phyloP scores from a whole-genome alignment of 2,329 filamentous ascomycete species.

The Phoma herbarum region DNA sequence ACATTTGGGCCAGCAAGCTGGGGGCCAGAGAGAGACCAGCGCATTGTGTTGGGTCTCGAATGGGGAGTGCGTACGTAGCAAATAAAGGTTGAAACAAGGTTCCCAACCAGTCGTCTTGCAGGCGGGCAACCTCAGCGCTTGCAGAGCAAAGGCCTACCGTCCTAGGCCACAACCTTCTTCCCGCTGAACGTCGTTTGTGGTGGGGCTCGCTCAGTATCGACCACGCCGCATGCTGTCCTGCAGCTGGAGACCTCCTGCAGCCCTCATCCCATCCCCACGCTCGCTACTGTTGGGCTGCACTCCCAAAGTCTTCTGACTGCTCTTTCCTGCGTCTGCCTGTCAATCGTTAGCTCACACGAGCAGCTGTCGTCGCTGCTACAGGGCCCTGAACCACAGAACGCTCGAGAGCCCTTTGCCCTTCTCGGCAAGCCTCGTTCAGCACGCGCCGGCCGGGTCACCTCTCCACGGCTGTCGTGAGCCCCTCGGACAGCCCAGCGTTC shows the following conservation, averaged over 20 bases:
- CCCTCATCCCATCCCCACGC: conserved; percentile 12
- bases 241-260: conserved; percentile 7
- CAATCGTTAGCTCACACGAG: conserved; percentile 19
- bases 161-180: conserved; percentile 19
- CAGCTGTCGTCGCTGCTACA: conserved; percentile 19
- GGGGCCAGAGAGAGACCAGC: conserved; percentile 10
- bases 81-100: conserved; percentile 14
- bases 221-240: conserved; percentile 28
- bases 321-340: conserved; percentile 10
- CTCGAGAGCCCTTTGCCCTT: conserved; percentile 31
- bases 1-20: not conserved
- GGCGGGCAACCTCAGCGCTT: conserved; percentile 43
- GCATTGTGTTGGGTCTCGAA: conserved; percentile 9
- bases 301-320: conserved; percentile 1
- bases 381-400: conserved; percentile 24
- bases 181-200: conserved; percentile 10
- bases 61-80: conserved; percentile 11
- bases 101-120: conserved; percentile 32
- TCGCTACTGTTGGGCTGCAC: conserved; percentile 7
- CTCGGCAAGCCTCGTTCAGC: conserved; percentile 42
- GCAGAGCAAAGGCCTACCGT: conserved; percentile 20
- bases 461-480: conserved; percentile 34
- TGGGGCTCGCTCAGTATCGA: conserved; percentile 4
- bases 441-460: conserved; percentile 36
- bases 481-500: conserved; percentile 33